Base-by-base conservation (phyloP, 2,329 filamentous ascomycete species). In the Pyrenophora tritici-repentis region DNA sequence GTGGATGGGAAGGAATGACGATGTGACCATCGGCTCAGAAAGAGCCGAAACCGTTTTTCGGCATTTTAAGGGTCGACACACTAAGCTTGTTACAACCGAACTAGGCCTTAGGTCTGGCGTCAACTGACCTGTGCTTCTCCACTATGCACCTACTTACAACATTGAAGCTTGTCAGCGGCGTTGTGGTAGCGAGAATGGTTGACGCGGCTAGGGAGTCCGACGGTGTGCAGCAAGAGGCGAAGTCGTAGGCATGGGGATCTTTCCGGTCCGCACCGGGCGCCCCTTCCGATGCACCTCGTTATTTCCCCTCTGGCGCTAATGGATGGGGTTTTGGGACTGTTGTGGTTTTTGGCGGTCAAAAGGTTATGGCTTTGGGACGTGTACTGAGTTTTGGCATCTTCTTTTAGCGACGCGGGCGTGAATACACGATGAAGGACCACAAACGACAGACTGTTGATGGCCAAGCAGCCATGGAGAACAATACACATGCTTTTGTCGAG, bases 21-120 rank as follows among this genome's bases (percentile, higher is more conserved):
- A 41, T 18, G 4, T 20, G 17, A 20, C 18, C 42, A 24, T 50
- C 48, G 48, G 48, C 48, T 41, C 31, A 47, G 16, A 47, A 50
- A 31, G 36, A 47, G 4, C 48, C 42, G 42, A 50, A 12, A 29
- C 26, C 9, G 26, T 29, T 29, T 29, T 24, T 24, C 26, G 26
- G 26, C 26, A 29, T 13, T 29, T 29, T 29, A 10, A 29, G 26
- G 8, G 26, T 13, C 24, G 13, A 12, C 17, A 17, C 37, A 24
- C 32, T 50, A 36, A 4, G 17, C 26, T 29, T 10, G 9, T 29
- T 12, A 24, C 24, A 24, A 29, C 32, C 48, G 31, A 24, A 16
- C 29, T 38, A 7, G 35, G 13, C 26, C 6, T 14, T 32, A 20
- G 9, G 2, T 34, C 20, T 16, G 14, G 18, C 18, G 22, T 33